These are phyloP conservation scores for Suhomyces prunicola DNA, from an alignment of 805 yeast genomes.

Conservation along the genomic window DNA sequence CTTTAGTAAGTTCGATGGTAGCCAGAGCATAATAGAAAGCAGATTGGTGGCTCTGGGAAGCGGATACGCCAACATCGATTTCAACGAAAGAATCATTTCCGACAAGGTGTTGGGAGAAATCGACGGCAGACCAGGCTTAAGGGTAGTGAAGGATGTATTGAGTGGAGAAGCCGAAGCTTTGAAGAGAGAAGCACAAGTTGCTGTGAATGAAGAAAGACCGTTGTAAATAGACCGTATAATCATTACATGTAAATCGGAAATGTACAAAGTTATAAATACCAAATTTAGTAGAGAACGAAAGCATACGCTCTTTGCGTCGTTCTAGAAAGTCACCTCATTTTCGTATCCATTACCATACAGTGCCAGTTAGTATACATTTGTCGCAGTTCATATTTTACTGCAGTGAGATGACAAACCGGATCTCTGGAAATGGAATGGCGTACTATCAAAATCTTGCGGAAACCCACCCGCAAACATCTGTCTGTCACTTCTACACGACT, in stretches of 20 bases:
- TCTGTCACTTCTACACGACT: no score
- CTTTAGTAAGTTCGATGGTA: slow-evolving; percentile 32
- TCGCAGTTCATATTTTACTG: no score
- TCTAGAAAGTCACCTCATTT: no score
- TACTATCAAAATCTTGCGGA: no score
- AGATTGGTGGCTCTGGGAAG: slow-evolving; percentile 32
- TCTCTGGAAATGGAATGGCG: no score
- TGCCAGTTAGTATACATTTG: no score
- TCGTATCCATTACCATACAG: no score
- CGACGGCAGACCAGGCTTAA: slow-evolving; percentile 41
- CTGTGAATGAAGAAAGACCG: slow-evolving; percentile 19
- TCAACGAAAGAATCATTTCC: slow-evolving; percentile 31
- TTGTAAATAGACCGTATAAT: background rate
- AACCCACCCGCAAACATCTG: no score
- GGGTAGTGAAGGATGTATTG: slow-evolving; percentile 34
- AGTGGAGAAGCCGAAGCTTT: slow-evolving; percentile 37
- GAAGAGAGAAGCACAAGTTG: slow-evolving; percentile 36
- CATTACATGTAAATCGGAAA: background rate
- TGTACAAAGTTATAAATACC: background rate
- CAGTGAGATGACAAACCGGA: no score
- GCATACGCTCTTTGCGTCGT: background rate
- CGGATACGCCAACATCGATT: slow-evolving; percentile 25
- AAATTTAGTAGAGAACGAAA: no score
- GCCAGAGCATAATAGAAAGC: slow-evolving; percentile 32
- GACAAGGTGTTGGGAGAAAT: slow-evolving; percentile 40